A percentile compares a stretch with the other conserved stretches of the same genome.
Conservation (phyloP, 306 rosid genomes). For the Cucurbita moschata region DNA sequence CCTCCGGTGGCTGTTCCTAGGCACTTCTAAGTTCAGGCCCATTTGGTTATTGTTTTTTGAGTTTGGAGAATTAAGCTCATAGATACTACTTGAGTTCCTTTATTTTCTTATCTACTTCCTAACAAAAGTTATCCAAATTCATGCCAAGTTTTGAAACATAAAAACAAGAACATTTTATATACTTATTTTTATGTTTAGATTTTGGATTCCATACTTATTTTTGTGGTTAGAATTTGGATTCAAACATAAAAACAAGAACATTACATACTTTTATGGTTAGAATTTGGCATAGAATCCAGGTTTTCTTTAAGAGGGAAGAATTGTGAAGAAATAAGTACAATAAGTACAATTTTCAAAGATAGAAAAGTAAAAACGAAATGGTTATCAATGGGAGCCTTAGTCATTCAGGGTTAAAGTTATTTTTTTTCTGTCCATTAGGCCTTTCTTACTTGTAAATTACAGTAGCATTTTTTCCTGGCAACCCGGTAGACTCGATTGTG, state of each 20-base stretch:
- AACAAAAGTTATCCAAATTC: too few species aligned
- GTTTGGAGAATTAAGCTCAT: background rate
- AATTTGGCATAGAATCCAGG: background rate
- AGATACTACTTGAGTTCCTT: background rate
- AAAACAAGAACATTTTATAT: too few species aligned
- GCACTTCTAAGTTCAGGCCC: background rate
- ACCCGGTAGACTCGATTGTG: background rate
- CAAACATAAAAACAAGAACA: too few species aligned
- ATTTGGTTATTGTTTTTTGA: background rate
- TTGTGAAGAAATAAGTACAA: background rate
- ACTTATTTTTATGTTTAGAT: too few species aligned
- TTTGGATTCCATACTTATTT: too few species aligned
- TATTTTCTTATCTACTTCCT: background rate
- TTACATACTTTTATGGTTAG: too few species aligned
- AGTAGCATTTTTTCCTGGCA: background rate
- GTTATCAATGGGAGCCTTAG: background rate
- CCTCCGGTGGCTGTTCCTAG: background rate
- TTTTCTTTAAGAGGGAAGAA: background rate
- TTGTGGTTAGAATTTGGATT: too few species aligned
- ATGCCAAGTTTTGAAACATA: background rate
- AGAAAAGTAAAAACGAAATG: background rate
- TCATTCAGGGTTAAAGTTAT: background rate
- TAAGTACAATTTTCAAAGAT: background rate
- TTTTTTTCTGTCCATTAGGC: background rate
- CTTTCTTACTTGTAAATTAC: background rate